phyloP scores from a whole-genome alignment of 2,329 filamentous ascomycete genomes.

The Aspergillus fischeri region DNA sequence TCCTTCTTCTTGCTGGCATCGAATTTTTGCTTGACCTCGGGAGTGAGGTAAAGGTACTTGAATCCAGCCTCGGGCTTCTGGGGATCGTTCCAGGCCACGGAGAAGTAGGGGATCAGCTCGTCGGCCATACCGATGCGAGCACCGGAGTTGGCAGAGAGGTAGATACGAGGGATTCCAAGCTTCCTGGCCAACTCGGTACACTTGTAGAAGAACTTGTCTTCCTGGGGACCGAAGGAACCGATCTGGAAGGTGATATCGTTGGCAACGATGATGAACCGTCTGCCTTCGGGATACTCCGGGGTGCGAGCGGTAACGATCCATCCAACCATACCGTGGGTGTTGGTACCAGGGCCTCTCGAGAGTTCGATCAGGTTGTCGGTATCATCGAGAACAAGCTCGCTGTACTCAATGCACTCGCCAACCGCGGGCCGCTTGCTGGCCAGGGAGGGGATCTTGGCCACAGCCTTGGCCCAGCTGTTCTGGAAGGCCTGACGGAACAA shows the following conservation, averaged over 20 bases:
- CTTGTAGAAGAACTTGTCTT: constrained; percentile 98
- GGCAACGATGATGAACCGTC: constrained; percentile 92
- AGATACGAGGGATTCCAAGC: constrained; percentile 92
- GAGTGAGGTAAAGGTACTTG: constrained; percentile 93
- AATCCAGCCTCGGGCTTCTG: constrained; percentile 81
- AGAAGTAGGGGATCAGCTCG: constrained; percentile 95
- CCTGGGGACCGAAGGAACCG: constrained; percentile 91
- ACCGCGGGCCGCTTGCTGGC: constrained; percentile 75
- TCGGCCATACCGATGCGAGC: constrained; percentile 95
- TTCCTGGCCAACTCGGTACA: constrained; percentile 94
- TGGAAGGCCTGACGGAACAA: constrained; percentile 97
- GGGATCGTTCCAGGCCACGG: constrained; percentile 89
- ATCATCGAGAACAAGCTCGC: constrained; percentile 91
- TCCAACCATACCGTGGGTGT: constrained; percentile 96
- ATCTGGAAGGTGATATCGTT: constrained; percentile 99
- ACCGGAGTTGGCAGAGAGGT: constrained; percentile 97
- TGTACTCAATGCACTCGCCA: constrained; percentile 91
- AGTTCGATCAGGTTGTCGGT: constrained; percentile 89
- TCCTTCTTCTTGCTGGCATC: constrained; percentile 69
- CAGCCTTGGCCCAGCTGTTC: constrained; percentile 81
- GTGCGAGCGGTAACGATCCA: constrained; percentile 95
- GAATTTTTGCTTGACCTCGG: constrained; percentile 80
- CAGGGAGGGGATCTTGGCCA: constrained; percentile 68
- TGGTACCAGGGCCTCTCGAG: constrained; percentile 89
- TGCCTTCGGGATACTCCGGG: constrained; percentile 88